phyloP scores from a whole-genome alignment of 768 basidiomycete species.

The Sarcodon aspratus region DNA sequence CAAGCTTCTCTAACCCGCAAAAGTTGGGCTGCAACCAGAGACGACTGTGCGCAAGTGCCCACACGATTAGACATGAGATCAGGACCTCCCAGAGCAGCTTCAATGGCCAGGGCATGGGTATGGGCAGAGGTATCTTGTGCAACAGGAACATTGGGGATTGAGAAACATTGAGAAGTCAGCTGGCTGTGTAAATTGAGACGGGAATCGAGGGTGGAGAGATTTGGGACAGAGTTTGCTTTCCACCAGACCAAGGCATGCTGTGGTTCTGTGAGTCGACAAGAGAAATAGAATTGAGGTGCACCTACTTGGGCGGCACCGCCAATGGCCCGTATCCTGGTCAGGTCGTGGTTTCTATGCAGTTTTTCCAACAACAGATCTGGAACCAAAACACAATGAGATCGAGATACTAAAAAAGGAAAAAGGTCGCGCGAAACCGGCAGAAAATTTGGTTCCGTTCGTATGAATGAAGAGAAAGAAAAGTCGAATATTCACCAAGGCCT shows the following conservation, averaged over 20 bases:
- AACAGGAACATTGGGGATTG: constrained; percentile 62
- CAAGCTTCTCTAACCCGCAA: constrained; percentile 70
- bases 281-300: constrained; percentile 5
- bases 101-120: constrained; percentile 65
- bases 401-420: constrained; percentile 2
- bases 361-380: constrained; percentile 70
- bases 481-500: constrained; percentile 52
- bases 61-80: constrained; percentile 69
- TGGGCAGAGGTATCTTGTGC: constrained; percentile 76
- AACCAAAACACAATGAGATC: constrained; percentile 7
- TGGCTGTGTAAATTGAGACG: constrained; percentile 59
- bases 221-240: constrained; percentile 68
- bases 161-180: constrained; percentile 55
- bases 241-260: constrained; percentile 78
- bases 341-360: constrained; percentile 55
- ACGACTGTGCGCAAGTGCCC: constrained; percentile 60
- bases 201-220: constrained; percentile 63
- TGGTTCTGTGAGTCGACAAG: not conserved
- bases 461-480: constrained; percentile 11
- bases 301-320: constrained; percentile 73
- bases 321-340: constrained; percentile 61
- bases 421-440: not conserved
- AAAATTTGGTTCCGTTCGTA: constrained; percentile 51
- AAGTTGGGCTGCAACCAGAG: constrained; percentile 65
- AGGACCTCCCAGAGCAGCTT: constrained; percentile 66